Conservation (phyloP, 176 grass and related monocot species). For the Aegilops sharonensis region DNA sequence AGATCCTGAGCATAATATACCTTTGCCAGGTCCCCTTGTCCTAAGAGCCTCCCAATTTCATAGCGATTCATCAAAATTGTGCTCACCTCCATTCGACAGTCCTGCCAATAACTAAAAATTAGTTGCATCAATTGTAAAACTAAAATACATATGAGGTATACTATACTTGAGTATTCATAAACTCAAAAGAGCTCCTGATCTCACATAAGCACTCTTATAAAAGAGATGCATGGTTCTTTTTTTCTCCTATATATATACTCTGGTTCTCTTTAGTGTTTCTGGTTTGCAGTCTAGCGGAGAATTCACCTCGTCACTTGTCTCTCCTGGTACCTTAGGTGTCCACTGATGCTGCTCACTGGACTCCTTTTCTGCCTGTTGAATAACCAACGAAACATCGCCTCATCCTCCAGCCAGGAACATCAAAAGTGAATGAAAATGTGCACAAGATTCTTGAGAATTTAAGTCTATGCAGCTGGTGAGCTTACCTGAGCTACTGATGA, state of each 20-base stretch:
- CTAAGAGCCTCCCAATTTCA: constrained; percentile 52
- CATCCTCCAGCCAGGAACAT: neutral
- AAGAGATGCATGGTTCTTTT: too few relatives aligned
- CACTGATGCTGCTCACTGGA: neutral
- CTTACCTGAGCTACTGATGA: neutral
- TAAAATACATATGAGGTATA: too few relatives aligned
- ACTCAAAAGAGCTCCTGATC: too few relatives aligned
- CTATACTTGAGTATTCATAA: too few relatives aligned
- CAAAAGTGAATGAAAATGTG: neutral
- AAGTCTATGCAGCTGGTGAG: neutral
- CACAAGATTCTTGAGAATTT: too few relatives aligned
- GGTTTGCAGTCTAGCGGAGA: neutral
- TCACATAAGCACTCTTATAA: too few relatives aligned
- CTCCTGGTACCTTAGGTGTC: neutral
- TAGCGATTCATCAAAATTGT: constrained; percentile 51
- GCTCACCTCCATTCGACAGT: constrained; percentile 33
- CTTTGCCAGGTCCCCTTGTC: constrained; percentile 58
- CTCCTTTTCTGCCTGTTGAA: neutral
- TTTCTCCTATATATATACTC: too few relatives aligned
- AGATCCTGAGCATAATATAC: constrained; percentile 51
- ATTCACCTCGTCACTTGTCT: neutral
- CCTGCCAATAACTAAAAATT: too few relatives aligned
- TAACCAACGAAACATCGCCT: neutral
- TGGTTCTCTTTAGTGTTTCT: neutral
- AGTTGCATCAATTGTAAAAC: too few relatives aligned